A percentile compares a stretch with the other conserved stretches of the same genome.
Conservation (phyloP, 345 rosid genomes). For the Kandelia obovata region DNA sequence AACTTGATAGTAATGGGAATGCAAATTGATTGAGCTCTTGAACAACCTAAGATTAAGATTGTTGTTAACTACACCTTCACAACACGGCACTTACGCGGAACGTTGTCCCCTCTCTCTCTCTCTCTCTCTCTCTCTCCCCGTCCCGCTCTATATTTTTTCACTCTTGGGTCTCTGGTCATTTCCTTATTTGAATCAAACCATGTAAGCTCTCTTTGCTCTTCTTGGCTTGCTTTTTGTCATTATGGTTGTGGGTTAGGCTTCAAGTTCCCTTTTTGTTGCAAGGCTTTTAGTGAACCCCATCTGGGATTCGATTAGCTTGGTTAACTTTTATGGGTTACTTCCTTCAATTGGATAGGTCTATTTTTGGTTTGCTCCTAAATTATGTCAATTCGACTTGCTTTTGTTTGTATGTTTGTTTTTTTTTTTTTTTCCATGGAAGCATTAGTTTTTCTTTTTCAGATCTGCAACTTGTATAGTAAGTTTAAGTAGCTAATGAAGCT, state of each 20-base stretch:
- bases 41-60: not conserved
- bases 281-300: slow-evolving; percentile 9
- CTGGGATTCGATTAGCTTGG: slow-evolving; percentile 1
- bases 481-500: not conserved
- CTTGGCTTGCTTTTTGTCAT: not conserved
- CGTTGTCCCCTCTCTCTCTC: too few relatives aligned
- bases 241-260: not conserved
- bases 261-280: not conserved
- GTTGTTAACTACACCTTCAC: not conserved
- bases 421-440: not conserved
- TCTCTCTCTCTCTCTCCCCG: not conserved
- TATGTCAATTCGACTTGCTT: not conserved
- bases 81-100: too few relatives aligned
- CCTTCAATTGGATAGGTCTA: too few relatives aligned
- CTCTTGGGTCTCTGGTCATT: not conserved
- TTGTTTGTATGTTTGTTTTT: not conserved
- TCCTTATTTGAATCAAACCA: not conserved
- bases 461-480: slow-evolving; percentile 2
- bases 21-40: too few relatives aligned
- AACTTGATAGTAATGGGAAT: too few relatives aligned
- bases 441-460: not conserved
- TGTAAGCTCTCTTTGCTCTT: not conserved
- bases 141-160: not conserved
- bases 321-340: not conserved
- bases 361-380: not conserved